phyloP scores from a whole-genome alignment of 805 yeast species.

The Citeromyces nyonsensis region DNA sequence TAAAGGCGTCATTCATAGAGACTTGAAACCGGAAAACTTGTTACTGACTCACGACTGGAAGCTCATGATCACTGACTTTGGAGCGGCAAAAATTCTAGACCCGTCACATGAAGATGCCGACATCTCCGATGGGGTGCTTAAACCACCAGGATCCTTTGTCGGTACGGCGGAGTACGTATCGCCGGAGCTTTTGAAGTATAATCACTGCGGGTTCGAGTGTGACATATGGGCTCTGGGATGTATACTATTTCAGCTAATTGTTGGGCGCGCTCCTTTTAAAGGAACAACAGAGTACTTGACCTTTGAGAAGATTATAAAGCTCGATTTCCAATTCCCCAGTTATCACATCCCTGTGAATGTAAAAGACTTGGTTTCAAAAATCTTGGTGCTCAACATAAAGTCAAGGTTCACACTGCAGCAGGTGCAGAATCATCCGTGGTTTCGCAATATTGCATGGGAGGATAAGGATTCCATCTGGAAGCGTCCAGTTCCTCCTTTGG shows the following conservation, averaged over 20 bases:
- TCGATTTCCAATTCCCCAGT: conserved; percentile 60
- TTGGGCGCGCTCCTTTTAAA: conserved; percentile 82
- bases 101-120: conserved; percentile 16
- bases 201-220: conserved; percentile 68
- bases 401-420: conserved; percentile 40
- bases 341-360: conserved; percentile 46
- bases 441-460: conserved; percentile 49
- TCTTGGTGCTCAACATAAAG: conserved; percentile 60
- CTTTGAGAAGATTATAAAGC: conserved; percentile 72
- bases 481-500: conserved; percentile 47
- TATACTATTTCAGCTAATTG: conserved; percentile 66
- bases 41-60: conserved; percentile 74
- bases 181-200: conserved; percentile 72
- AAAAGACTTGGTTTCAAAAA: conserved; percentile 47
- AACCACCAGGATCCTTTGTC: conserved; percentile 59
- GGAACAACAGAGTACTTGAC: conserved; percentile 77
- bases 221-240: conserved; percentile 96
- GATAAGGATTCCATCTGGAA: conserved; percentile 60
- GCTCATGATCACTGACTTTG: conserved; percentile 89
- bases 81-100: conserved; percentile 80
- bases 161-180: conserved; percentile 97
- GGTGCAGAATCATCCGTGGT: conserved; percentile 61
- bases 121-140: not conserved
- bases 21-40: conserved; percentile 89
- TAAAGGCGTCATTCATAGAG: conserved; percentile 85